Evolutionary conservation across 1,284 basidiomycete species (phyloP), one percentile per base, ranked within the genome.

Genomic region (Phellinidium pouzarii): DNA sequence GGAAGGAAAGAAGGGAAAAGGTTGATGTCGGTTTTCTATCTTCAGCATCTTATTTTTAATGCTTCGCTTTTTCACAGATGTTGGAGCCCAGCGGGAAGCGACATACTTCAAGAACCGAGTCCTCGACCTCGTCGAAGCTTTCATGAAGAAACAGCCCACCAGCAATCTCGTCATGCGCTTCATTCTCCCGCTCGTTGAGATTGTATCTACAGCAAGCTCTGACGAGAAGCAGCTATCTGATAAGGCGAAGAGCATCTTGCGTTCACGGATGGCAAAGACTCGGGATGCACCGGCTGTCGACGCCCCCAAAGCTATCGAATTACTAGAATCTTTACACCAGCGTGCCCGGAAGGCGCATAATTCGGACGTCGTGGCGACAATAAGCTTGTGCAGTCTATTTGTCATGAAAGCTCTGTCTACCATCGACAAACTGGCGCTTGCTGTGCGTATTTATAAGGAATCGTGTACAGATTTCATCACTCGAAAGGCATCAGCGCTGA

Each of bases 51-150:
- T 27, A 34, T 38, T 23, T 40, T 44, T 36, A 31, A 49, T 40
- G 45, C 45, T 46, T 31, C 9, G 29, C 25, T 48, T 17, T 19
- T 38, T 20, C 25, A 7, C 56, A 82, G 85, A 75, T 50, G 68
- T 79, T 36, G 78, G 81, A 59, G 82, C 76, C 8, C 86, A 91
- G 62, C 77, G 89, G 46, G 87, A 94, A 70, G 89, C 91, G 1
- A 87, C 90, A 4, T 87, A 94, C 65, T 94, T 96, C 80, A 96
- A 96, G 69, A 94, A 91, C 68, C 85, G 94, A 27, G 86, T 96
- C 25, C 82, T 98, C 9, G 94, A 97, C 67, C 79, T 98, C 12
- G 77, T 96, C 50, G 94, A 96, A 56, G 81, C 80, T 20, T 94
- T 84, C 68, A 71, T 89, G 55, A 86, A 81, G 63, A 86, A 82